These are phyloP conservation scores for Trichosanthes cucumerina DNA, from an alignment of 306 rosid genomes.

Conservation along the genomic window DNA sequence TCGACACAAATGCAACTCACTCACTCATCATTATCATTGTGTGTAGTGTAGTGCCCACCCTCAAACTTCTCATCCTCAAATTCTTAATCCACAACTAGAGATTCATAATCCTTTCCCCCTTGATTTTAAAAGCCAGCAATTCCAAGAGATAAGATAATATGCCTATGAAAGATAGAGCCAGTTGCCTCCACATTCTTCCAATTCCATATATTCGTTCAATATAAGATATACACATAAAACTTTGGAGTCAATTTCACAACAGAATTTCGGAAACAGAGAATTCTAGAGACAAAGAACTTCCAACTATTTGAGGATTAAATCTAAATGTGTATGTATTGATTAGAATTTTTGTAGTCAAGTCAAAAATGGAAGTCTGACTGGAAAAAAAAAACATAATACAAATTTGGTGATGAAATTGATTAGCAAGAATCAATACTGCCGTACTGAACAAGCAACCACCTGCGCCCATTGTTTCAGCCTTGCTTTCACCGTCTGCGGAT, in stretches of 20 bases:
- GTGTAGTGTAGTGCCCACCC: no score
- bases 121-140: not conserved
- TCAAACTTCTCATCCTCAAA: not conserved
- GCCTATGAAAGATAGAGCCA: not conserved
- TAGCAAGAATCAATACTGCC: slow-evolving; percentile 27
- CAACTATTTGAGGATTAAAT: not conserved
- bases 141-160: no score
- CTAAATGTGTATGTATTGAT: not conserved
- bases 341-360: not conserved
- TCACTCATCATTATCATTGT: no score
- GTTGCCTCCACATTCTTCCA: not conserved
- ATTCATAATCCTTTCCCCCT: not conserved
- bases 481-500: slow-evolving; percentile 70
- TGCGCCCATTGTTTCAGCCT: slow-evolving; percentile 93
- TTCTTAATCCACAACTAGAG: not conserved
- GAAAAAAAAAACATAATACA: not conserved
- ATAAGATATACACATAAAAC: not conserved
- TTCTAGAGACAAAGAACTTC: not conserved
- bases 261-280: not conserved
- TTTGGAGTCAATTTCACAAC: not conserved
- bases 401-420: not conserved
- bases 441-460: slow-evolving; percentile 91
- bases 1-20: no score
- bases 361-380: not conserved
- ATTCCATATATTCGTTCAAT: not conserved